phyloP scores from a whole-genome alignment of 768 basidiomycete genomes.

The Termitomyces sp. region DNA sequence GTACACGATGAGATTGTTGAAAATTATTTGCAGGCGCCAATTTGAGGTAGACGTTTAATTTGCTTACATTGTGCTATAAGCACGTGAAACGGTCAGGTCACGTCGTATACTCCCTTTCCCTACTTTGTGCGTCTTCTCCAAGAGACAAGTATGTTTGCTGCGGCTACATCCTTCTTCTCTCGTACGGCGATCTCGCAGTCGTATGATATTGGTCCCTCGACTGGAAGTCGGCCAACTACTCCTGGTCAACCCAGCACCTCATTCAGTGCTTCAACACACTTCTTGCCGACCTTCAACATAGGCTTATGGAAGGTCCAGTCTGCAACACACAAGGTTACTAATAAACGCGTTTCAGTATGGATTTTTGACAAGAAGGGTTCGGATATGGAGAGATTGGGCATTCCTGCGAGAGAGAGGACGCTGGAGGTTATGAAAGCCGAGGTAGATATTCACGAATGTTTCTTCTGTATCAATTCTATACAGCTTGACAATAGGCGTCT shows the following conservation, averaged over 20 bases:
- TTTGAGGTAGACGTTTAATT: no score
- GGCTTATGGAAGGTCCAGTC: conserved; percentile 89
- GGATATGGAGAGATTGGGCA: conserved; percentile 68
- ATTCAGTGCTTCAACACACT: conserved; percentile 32
- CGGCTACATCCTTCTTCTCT: conserved; percentile 78
- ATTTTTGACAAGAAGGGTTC: conserved; percentile 76
- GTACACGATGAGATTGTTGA: background rate
- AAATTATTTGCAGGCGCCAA: no score
- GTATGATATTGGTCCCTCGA: conserved; percentile 56
- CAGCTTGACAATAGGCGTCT: conserved; percentile 51
- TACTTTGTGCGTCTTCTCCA: background rate
- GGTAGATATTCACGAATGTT: conserved; percentile 40
- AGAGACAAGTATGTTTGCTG: conserved; percentile 57
- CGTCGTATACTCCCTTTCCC: background rate
- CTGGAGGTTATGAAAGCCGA: conserved; percentile 88
- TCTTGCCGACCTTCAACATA: conserved; percentile 55
- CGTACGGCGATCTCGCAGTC: conserved; percentile 78
- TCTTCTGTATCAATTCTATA: conserved; percentile 4
- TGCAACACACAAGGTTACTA: conserved; percentile 84
- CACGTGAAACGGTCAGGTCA: conserved; percentile 3
- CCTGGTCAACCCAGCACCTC: conserved; percentile 33
- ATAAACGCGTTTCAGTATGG: conserved; percentile 92
- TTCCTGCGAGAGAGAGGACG: conserved; percentile 62
- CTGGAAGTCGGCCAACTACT: conserved; percentile 43
- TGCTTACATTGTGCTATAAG: background rate